Base-by-base conservation (phyloP, 345 rosid genomes). In the Melaleuca quinquenervia region DNA sequence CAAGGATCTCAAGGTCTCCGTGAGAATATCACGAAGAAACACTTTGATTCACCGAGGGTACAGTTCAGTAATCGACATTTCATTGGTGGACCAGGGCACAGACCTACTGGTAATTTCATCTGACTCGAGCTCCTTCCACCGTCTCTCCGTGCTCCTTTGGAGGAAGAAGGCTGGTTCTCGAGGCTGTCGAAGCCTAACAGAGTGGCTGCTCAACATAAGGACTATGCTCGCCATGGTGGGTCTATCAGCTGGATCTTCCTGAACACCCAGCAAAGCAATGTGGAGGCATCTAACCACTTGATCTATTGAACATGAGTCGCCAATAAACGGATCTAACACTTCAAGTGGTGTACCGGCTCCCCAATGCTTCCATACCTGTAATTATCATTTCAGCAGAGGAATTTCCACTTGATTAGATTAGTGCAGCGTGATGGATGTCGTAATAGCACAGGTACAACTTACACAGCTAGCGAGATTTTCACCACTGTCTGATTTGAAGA, bases 351-450 rank as follows among this genome's bases (percentile, higher is more conserved):
- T 85, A 24, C 84, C 88, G 32, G 54, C 84, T 7, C 80, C 60
- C 90, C 90, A 88, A 7, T 64, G 70, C 45, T 88, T 84, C 91
- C 90, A 91, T 8, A 62, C 87, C 88, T 90, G 87, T 18, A 88
- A 52, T 27, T 49, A 5, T 2, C 12, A 83, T 22, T 62, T 84
- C 1, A 84, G n/a, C 2, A 21, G 83, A 55, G 6, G 60, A 54
- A 22, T 54, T 54, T 54, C 24, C 8, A 54, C 56, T 54, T 8
- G 21, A 21, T 21, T 54, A 54, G 11, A 54, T 54, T 0, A 0
- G 21, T 54, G 26, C 8, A 5, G 0, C 3, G 0, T 21, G 20
- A 18, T 52, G 20, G 3, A 21, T 8, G 11, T 8, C 0, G 2
- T 55, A 11, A 60, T 54, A 54, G 24, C 11, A 32, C 1, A 44